Percentiles rank a stretch among this genome's conserved stretches.
Conservation (phyloP, 495 filamentous ascomycete genomes). For the Penicillium egyptiacum region DNA sequence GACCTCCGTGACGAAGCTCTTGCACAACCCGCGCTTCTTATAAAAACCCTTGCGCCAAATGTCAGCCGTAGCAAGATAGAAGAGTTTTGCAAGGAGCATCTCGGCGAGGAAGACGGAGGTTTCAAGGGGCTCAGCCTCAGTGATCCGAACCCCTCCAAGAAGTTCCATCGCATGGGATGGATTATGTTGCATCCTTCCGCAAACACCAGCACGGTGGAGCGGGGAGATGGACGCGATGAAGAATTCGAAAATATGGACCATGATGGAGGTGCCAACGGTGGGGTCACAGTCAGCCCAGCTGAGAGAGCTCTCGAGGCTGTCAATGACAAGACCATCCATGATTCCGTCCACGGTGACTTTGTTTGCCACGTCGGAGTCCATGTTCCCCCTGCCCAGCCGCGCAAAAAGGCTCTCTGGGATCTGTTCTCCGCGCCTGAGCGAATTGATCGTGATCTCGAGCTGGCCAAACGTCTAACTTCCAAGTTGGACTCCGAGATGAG, state of each 20-base stretch:
- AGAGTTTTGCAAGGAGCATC: constrained; percentile 86
- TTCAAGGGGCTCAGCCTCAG: constrained; percentile 91
- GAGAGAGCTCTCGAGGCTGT: constrained; percentile 87
- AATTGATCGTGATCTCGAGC: constrained; percentile 77
- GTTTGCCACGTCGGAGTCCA: constrained; percentile 96
- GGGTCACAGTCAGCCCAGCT: constrained; percentile 51
- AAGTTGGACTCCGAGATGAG: constrained; percentile 83
- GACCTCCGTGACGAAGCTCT: constrained; percentile 82
- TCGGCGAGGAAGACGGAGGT: constrained; percentile 80
- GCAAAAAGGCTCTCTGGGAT: constrained; percentile 98
- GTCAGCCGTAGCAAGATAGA: constrained; percentile 94
- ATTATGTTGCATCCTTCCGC: constrained; percentile 85
- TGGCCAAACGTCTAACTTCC: constrained; percentile 70
- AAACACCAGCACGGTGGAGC: constrained; percentile 56
- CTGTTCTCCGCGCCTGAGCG: constrained; percentile 88
- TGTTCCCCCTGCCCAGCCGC: constrained; percentile 75
- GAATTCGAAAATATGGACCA: constrained; percentile 59
- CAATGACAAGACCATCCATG: constrained; percentile 95
- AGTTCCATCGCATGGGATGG: constrained; percentile 98
- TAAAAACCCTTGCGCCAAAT: constrained; percentile 97
- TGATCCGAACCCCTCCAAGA: constrained; percentile 94
- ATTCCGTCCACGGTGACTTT: constrained; percentile 89
- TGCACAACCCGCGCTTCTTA: constrained; percentile 84
- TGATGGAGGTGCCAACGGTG: constrained; percentile 33
- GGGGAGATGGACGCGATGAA: constrained; percentile 62